Conservation (phyloP, 805 yeast species). For the Metschnikowia cubensis region DNA sequence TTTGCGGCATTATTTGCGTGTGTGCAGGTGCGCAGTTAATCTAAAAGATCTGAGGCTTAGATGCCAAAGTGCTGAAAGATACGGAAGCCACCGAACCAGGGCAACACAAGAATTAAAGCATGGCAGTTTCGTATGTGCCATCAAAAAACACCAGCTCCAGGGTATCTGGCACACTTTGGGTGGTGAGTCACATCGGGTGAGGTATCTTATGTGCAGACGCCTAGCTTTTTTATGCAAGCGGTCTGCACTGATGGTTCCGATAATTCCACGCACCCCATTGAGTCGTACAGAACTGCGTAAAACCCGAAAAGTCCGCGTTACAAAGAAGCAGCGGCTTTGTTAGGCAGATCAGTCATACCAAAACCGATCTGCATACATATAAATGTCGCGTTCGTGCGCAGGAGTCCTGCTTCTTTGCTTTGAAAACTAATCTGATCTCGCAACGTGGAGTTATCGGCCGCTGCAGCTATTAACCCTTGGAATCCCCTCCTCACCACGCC, state of each 20-base stretch:
- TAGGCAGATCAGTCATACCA: no score
- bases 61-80: neutral
- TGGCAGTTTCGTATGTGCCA: no score
- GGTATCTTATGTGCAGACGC: neutral
- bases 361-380: neutral
- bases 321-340: neutral
- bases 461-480: neutral
- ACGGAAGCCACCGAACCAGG: no score
- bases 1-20: neutral
- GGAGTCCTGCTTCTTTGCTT: neutral
- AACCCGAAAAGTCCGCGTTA: slow-evolving; percentile 1
- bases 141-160: no score
- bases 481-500: neutral
- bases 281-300: neutral
- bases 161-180: neutral
- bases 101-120: neutral
- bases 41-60: neutral
- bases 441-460: slow-evolving; percentile 1
- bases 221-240: neutral
- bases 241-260: slow-evolving; percentile 2
- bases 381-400: neutral
- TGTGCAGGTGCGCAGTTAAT: neutral
- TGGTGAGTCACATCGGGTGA: neutral
- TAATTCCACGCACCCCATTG: neutral
- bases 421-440: neutral